Percentiles rank a stretch among this genome's conserved stretches.
phyloP scores from a whole-genome alignment of 306 rosid genomes.

The Quercus cerris region DNA sequence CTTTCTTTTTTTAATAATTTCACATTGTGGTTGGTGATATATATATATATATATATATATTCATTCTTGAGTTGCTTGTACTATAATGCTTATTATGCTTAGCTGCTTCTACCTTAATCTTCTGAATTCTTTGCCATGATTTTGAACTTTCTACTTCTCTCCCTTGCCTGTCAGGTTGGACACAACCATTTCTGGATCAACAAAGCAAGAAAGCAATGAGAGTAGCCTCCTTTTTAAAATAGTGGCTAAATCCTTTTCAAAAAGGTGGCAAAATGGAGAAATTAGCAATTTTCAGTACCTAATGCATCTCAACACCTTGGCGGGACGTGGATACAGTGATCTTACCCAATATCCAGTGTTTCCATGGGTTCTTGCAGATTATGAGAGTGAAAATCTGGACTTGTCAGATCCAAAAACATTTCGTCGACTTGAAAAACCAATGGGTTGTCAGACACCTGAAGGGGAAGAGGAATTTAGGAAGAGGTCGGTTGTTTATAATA shows the following conservation, averaged over 20 bases:
- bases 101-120: conserved; percentile 1
- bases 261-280: conserved; percentile 99
- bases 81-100: conserved; percentile 2
- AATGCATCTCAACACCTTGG: conserved; percentile 98
- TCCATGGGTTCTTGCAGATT: conserved; percentile 98
- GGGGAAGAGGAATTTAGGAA: conserved; percentile 97
- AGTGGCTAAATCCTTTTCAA: conserved; percentile 92
- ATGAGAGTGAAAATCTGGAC: conserved; percentile 85
- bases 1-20: not conserved
- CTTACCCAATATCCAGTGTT: conserved; percentile 99
- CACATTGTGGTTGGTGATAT: not conserved
- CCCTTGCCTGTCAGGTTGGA: conserved; percentile 72
- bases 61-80: not conserved
- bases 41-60: not conserved
- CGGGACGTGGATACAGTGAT: conserved; percentile 99
- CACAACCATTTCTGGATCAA: conserved; percentile 95
- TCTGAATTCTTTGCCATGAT: not conserved
- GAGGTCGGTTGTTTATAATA: conserved; percentile 49
- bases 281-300: conserved; percentile 98
- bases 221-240: conserved; percentile 93
- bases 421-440: conserved; percentile 83
- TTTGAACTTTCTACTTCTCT: conserved; percentile 10
- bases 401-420: conserved; percentile 75
- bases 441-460: conserved; percentile 99
- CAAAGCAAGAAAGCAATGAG: conserved; percentile 89